Percentiles rank a stretch among this genome's conserved stretches.
phyloP scores from a whole-genome alignment of 768 basidiomycete species.

The Dioszegia aurantiaca region DNA sequence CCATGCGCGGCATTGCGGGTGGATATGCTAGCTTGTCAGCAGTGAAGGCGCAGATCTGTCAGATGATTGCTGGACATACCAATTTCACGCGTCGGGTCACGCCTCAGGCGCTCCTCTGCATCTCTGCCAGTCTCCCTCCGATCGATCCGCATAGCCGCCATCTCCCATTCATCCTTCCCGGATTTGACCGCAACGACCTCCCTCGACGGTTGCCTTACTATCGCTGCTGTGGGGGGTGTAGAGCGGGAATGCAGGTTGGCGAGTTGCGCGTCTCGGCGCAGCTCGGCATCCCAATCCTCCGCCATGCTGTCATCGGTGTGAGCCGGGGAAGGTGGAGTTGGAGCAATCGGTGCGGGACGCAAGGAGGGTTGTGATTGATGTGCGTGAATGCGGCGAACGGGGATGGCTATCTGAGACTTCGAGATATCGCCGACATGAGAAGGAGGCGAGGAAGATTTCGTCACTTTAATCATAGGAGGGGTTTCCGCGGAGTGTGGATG shows the following conservation, averaged over 20 bases:
- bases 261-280: slow-evolving; percentile 16
- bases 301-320: slow-evolving; percentile 24
- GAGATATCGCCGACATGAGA: background rate
- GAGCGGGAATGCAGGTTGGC: background rate
- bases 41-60: background rate
- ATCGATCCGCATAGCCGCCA: slow-evolving; percentile 29
- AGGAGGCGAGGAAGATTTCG: background rate
- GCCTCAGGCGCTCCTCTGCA: slow-evolving; percentile 30
- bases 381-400: background rate
- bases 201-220: slow-evolving; percentile 10
- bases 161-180: slow-evolving; percentile 33
- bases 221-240: background rate
- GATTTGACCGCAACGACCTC: slow-evolving; percentile 15
- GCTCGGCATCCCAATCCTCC: slow-evolving; percentile 37
- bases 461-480: background rate
- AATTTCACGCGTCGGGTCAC: slow-evolving; percentile 31
- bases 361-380: background rate
- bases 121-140: slow-evolving; percentile 23
- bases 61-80: slow-evolving; percentile 26
- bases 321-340: slow-evolving; percentile 18
- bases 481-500: background rate
- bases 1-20: slow-evolving; percentile 28
- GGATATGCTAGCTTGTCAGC: slow-evolving; percentile 34
- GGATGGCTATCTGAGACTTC: background rate
- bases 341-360: background rate